These are phyloP conservation scores for Sporothrix dimorphospora DNA, from an alignment of 2,329 filamentous ascomycete species.

Conservation along the genomic window DNA sequence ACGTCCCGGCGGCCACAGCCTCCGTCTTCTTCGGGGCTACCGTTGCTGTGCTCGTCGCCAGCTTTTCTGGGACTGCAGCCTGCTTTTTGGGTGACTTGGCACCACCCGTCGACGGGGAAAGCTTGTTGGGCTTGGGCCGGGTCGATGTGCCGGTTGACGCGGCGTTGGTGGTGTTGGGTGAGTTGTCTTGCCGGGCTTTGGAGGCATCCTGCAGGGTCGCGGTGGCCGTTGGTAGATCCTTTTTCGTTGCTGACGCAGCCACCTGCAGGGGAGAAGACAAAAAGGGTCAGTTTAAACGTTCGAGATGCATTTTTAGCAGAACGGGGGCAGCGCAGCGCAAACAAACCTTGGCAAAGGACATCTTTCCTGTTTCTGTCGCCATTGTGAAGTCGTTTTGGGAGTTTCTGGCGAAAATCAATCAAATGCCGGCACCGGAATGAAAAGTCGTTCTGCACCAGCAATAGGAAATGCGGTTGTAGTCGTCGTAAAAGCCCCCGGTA, in stretches of 20 bases:
- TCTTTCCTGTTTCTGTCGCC: constrained; percentile 55
- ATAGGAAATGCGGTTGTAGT: not conserved
- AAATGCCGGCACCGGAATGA: not conserved
- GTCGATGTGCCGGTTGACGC: not conserved
- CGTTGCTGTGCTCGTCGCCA: not conserved
- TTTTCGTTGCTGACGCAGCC: constrained; percentile 52
- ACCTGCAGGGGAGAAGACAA: constrained; percentile 44
- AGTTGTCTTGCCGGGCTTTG: not conserved
- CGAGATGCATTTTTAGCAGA: not conserved
- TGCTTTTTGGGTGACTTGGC: constrained; percentile 2
- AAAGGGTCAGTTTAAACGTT: not conserved
- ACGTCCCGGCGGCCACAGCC: not conserved
- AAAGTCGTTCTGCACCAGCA: not conserved
- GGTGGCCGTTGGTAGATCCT: constrained; percentile 37
- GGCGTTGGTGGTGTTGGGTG: constrained; percentile 16
- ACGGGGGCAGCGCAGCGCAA: not conserved
- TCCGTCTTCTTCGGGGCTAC: not conserved
- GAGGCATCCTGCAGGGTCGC: not conserved
- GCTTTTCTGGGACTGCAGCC: not conserved
- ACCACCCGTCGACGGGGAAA: not conserved
- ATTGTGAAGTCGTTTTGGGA: constrained; percentile 43
- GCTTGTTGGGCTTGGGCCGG: not conserved
- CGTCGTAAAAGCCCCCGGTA: not conserved
- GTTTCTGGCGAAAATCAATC: not conserved
- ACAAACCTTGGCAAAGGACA: constrained; percentile 77